Conservation (phyloP, 2,329 filamentous ascomycete species). For the Colletotrichum cordylinicola region DNA sequence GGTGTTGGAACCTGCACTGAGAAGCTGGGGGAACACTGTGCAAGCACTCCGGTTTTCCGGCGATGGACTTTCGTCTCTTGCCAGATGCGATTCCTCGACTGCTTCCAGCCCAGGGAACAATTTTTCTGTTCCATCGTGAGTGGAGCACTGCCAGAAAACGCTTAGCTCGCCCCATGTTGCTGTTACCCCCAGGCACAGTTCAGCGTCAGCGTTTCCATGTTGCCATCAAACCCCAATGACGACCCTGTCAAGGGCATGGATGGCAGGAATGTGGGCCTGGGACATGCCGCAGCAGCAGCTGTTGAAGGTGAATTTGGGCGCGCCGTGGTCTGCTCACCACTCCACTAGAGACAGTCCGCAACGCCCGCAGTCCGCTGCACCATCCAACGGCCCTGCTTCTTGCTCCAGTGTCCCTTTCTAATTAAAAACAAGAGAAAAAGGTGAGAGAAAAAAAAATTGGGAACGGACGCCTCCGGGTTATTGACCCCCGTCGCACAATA, state of each 20-base stretch:
- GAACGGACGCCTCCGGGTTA: neutral
- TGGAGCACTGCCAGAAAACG: constrained; percentile 6
- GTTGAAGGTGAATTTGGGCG: neutral
- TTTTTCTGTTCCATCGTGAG: neutral
- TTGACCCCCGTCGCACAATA: neutral
- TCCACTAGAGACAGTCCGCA: constrained; percentile 5
- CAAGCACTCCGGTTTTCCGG: neutral
- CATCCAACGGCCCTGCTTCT: neutral
- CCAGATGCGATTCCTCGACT: neutral
- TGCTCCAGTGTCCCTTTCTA: neutral
- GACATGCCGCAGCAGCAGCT: neutral
- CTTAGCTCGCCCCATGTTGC: constrained; percentile 1
- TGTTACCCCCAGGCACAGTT: neutral
- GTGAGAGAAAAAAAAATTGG: constrained; percentile 6
- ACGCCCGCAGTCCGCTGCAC: constrained; percentile 8
- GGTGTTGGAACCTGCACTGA: neutral
- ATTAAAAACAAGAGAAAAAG: neutral
- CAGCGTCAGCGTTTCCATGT: neutral
- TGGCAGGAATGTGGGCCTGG: neutral
- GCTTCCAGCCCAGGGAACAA: neutral
- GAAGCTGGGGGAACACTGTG: neutral
- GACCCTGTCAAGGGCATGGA: neutral
- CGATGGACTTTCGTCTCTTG: neutral
- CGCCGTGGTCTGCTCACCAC: neutral
- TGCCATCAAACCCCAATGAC: neutral